Conservation (phyloP, 805 yeast genomes). For the Cyberlindnera bimundalis region DNA sequence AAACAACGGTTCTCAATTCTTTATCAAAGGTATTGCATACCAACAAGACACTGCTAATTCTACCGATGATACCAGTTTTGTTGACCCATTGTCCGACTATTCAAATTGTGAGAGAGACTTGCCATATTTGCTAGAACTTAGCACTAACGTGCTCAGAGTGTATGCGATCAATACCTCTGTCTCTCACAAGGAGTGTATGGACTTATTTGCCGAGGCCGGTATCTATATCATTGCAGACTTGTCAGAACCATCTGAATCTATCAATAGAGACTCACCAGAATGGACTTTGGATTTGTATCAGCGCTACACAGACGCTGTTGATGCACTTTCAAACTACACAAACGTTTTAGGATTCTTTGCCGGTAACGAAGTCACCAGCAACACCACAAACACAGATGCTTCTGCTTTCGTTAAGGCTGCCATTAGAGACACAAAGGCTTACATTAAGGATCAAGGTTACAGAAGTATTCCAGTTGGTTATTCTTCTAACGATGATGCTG, state of each 20-base stretch:
- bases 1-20: conserved; percentile 70
- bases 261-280: conserved; percentile 64
- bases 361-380: conserved; percentile 86
- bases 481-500: conserved; percentile 78
- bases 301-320: conserved; percentile 75
- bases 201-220: conserved; percentile 66
- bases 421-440: conserved; percentile 72
- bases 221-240: conserved; percentile 83
- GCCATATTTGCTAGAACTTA: conserved; percentile 56
- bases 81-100: conserved; percentile 68
- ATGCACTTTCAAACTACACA: conserved; percentile 63
- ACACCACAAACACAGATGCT: conserved; percentile 66
- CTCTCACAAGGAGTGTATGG: conserved; percentile 71
- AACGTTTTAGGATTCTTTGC: conserved; percentile 88
- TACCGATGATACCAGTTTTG: conserved; percentile 31
- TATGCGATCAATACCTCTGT: conserved; percentile 68
- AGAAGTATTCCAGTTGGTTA: conserved; percentile 83
- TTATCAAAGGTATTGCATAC: conserved; percentile 72
- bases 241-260: conserved; percentile 69
- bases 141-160: conserved; percentile 69
- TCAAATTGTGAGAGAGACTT: conserved; percentile 67
- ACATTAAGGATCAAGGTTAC: conserved; percentile 61
- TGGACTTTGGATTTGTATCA: conserved; percentile 66
- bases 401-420: conserved; percentile 91
- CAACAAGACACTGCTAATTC: conserved; percentile 57